Conservation (phyloP, 1,139 yeast species). For the Protomyces pachydermus region DNA sequence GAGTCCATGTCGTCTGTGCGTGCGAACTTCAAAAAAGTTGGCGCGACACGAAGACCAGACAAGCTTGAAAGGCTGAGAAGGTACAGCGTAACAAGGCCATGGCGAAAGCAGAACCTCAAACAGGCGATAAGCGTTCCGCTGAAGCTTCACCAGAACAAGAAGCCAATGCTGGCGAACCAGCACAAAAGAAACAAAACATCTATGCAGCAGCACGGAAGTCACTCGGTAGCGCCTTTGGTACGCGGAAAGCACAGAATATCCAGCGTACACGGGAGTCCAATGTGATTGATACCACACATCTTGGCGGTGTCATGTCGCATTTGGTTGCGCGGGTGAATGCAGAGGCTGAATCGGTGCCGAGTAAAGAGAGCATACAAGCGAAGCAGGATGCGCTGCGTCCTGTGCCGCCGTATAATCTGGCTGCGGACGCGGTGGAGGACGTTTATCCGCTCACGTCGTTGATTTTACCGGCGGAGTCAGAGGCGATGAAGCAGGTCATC, state of each 20-base stretch:
- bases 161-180: background rate
- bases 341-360: slow-evolving; percentile 67
- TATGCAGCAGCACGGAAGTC: slow-evolving; percentile 56
- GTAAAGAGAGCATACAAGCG: slow-evolving; percentile 44
- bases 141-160: background rate
- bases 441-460: slow-evolving; percentile 69
- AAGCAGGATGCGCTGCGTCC: slow-evolving; percentile 65
- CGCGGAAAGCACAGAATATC: slow-evolving; percentile 90
- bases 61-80: background rate
- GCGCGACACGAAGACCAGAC: background rate
- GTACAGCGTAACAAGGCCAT: background rate
- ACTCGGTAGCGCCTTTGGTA: slow-evolving; percentile 94
- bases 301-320: slow-evolving; percentile 68
- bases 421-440: slow-evolving; percentile 75
- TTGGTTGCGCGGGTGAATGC: slow-evolving; percentile 74
- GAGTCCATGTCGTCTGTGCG: too few species aligned
- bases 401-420: slow-evolving; percentile 69
- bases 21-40: background rate
- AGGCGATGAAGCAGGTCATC: slow-evolving; percentile 57
- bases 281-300: slow-evolving; percentile 74
- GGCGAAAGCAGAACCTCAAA: background rate
- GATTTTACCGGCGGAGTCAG: slow-evolving; percentile 62
- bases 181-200: slow-evolving; percentile 2
- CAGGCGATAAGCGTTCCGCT: slow-evolving; percentile 15
- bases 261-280: slow-evolving; percentile 75